Evolutionary conservation across 2,329 filamentous ascomycete species (phyloP), one percentile per base, ranked within the genome.

Genomic region (Myriosclerotinia scirpicola): DNA sequence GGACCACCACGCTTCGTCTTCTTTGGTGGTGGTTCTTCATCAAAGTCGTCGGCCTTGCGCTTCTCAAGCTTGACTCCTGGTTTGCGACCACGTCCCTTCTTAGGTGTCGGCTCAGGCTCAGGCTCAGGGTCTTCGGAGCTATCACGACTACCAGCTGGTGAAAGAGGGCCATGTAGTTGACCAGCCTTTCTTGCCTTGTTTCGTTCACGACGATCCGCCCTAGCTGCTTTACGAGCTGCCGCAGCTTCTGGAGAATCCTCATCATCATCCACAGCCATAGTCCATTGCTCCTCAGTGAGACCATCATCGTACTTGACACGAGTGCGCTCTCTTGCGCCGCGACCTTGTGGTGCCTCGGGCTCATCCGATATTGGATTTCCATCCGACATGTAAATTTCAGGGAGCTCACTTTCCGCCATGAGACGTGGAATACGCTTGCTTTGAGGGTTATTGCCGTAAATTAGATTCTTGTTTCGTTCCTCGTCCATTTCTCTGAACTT

Each of bases 201-300:
- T 11, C 82, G 80, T 62, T 90, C 88, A 46, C 93, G 88, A 77
- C 88, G 91, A 69, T 92, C 91, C 71, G 93, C 92, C 64, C 91
- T 87, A 5, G 92, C 92, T 76, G 93, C 88, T 75, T 97, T 98
- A 52, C 95, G 88, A 46, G 91, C 91, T 48, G 96, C 93, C 2
- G 95, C 95, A 64, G 92, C 93, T 76, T 98, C 95, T 40, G 97
- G 93, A 0, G 87, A 89, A 76, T 99, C 95, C 1, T 99, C 95
- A 61, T 97, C 93, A 68, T 96, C 94, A 76, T 99, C 95, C 42
- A 99, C 94, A 64, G 95, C 95, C 82, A 97, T 94, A 62, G 98
- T 85, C 95, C 95, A 99, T 79, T 99, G 96, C 81, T 99, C 95
- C 80, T 99, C 96, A 0, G 95, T 98, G 40, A 99, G 87, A 63